phyloP scores from a whole-genome alignment of 2,329 filamentous ascomycete species.

The Biscogniauxia marginata region DNA sequence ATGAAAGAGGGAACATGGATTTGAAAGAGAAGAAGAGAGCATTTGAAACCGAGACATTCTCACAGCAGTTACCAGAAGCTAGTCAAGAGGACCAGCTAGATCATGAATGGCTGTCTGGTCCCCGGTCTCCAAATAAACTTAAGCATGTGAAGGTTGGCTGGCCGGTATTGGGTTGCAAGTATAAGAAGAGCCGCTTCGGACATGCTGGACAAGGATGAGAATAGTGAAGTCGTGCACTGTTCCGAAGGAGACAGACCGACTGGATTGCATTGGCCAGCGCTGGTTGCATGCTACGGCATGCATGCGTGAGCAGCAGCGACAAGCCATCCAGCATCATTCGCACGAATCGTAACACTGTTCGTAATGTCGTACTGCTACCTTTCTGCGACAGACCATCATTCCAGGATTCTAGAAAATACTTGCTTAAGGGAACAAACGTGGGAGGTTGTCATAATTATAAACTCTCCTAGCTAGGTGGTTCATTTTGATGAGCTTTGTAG shows the following conservation, averaged over 20 bases:
- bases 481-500: too few relatives aligned
- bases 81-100: not conserved
- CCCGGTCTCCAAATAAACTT: not conserved
- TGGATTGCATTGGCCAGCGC: not conserved
- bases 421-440: not conserved
- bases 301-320: not conserved
- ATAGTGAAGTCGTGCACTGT: not conserved
- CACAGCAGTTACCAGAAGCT: not conserved
- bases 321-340: not conserved
- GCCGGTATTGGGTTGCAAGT: slow-evolving; percentile 10
- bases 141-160: not conserved
- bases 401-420: not conserved
- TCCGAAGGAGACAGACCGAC: not conserved
- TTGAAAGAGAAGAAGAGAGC: not conserved
- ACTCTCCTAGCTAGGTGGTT: too few relatives aligned
- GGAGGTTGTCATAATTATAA: too few relatives aligned
- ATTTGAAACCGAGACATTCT: not conserved
- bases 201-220: not conserved
- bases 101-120: not conserved
- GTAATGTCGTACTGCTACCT: not conserved
- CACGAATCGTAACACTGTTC: not conserved
- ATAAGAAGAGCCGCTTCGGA: not conserved
- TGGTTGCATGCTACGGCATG: not conserved
- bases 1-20: not conserved
- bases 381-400: not conserved